Percentiles rank a stretch among this genome's conserved stretches.
These are phyloP conservation scores for Adiantum capillusveneris DNA, from an alignment of 75 land plant genomes.

Conservation along the genomic window DNA sequence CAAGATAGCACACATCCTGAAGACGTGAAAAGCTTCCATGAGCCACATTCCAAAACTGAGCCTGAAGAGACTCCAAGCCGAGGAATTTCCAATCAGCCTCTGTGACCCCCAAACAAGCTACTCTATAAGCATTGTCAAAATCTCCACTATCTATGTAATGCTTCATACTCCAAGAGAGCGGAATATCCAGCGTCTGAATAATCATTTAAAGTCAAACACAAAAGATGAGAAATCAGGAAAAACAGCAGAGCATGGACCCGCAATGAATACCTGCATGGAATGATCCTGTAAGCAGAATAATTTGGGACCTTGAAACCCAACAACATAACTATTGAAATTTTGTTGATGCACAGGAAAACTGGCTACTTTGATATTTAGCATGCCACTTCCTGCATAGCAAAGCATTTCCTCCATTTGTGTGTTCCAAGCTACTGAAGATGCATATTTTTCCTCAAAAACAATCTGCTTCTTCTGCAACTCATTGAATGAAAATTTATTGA, in stretches of 20 bases:
- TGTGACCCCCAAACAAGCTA: slow-evolving; percentile 37
- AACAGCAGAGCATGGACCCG: not conserved
- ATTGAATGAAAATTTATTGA: no score
- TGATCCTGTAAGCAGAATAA: slow-evolving; percentile 31
- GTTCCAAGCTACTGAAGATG: slow-evolving; percentile 37
- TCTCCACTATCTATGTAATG: slow-evolving; percentile 25
- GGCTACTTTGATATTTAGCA: slow-evolving; percentile 27
- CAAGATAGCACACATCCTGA: slow-evolving; percentile 27
- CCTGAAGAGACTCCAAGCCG: slow-evolving; percentile 22
- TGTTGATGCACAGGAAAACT: slow-evolving; percentile 31
- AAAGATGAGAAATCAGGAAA: not conserved
- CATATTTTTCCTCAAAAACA: slow-evolving; percentile 25
- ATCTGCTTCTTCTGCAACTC: slow-evolving; percentile 22
- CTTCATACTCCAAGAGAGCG: slow-evolving; percentile 33
- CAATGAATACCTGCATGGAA: slow-evolving; percentile 39
- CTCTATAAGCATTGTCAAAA: slow-evolving; percentile 25
- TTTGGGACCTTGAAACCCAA: slow-evolving; percentile 40
- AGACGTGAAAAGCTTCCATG: slow-evolving; percentile 26
- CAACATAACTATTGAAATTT: slow-evolving; percentile 33
- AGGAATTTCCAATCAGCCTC: slow-evolving; percentile 34
- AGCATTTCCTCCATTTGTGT: slow-evolving; percentile 37
- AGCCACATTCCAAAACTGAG: slow-evolving; percentile 29
- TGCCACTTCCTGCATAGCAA: slow-evolving; percentile 36
- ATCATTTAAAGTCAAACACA: not conserved
- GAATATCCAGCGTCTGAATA: slow-evolving; percentile 27